Evolutionary conservation across 768 basidiomycete genomes (phyloP), one percentile per base, ranked within the genome.

Genomic region (Tephrocybe sp.): DNA sequence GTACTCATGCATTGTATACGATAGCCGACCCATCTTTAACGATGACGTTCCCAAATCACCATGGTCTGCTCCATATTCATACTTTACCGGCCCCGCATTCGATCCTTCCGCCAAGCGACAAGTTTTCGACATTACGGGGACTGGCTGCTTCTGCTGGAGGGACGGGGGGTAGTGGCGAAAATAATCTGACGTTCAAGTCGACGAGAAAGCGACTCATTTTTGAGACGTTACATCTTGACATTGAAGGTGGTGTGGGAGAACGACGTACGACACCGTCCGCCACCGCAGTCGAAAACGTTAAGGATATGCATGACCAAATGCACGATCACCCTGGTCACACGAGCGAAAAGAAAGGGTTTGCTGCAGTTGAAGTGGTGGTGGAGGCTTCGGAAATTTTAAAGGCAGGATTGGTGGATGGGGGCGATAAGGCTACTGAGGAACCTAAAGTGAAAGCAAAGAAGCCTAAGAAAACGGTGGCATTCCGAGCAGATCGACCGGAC

Each of bases 111-210:
- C 82, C 90, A 0, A 92, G 92, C 51, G 87, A 93, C 59, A 86
- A 81, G 58, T 84, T 84, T 54, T 98, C 95, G 5, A 76, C 80
- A 5, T 75, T 99, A 39, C 85, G 96, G 10, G 94, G 92, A 11
- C 72, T 96, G 42, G 80, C 79, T 39, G 77, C 80, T 1, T 76
- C 81, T 19, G 70, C 75, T 14, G 69, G 65, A 32, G 70, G 71
- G 2, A 71, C 70, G 11, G 77, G 78, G 6, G 86, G 84, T 0
- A 83, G 83, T n/a, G 89, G 94, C 7, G 95, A 98, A 66, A 98
- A 98, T 69, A 98, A 98, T 61, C 77, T 99, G 7, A 93, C 89
- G 11, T 99, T 98, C 78, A 89, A 86, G 65, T 89, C 91, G 62
- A 97, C 86, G 61, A 76, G 95, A 59, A 92, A 89, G 64, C 74